Evolutionary conservation across 2,329 filamentous ascomycete species (phyloP), one percentile per base, ranked within the genome.

Genomic region (Bretziella fagacearum): DNA sequence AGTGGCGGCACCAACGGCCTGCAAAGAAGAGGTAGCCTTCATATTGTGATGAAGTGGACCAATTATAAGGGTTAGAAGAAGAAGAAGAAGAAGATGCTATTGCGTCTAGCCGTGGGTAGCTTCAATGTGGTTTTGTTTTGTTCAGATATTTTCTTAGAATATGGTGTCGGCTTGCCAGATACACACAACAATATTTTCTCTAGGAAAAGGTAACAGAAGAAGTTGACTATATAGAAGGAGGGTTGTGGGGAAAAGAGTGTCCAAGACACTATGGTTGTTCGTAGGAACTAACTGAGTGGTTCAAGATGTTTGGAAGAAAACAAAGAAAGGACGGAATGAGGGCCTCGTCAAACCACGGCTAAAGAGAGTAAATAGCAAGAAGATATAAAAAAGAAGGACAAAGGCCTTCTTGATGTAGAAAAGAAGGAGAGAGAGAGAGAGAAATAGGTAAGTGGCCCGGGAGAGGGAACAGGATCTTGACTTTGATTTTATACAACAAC

Each of bases 311-410:
- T 7, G 4, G 8, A 22, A 22, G 10, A 5, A n/a, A 49, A 32
- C 10, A 37, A 46, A 36, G 35, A 27, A 44, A 40, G 13, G 27
- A 41, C 49, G 45, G 36, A 47, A 23, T 40, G 22, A 47, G 49
- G 10, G 49, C 45, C 42, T 51, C 49, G 49, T 48, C 45, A 40
- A 35, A 51, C 49, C 49, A 48, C 39, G 49, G 41, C 48, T 36
- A 45, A 40, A 35, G 39, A 29, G 22, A 44, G 22, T 22, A 39
- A 39, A 5, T 26, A 44, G 10, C 7, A 35, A 30, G 27, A 50
- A 50, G 11, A n/a, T 8, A 17, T 25, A 42, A 33, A 32, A 20
- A 27, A 45, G 29, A 39, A 32, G n/a, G n/a, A 30, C 17, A 20
- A 25, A 44, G 40, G 22, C 10, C 29, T 50, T 42, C 35, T 22